A percentile compares a stretch with the other conserved stretches of the same genome.
These are phyloP conservation scores for Tubosaeta sp. DNA, from an alignment of 768 basidiomycete species.

Conservation along the genomic window DNA sequence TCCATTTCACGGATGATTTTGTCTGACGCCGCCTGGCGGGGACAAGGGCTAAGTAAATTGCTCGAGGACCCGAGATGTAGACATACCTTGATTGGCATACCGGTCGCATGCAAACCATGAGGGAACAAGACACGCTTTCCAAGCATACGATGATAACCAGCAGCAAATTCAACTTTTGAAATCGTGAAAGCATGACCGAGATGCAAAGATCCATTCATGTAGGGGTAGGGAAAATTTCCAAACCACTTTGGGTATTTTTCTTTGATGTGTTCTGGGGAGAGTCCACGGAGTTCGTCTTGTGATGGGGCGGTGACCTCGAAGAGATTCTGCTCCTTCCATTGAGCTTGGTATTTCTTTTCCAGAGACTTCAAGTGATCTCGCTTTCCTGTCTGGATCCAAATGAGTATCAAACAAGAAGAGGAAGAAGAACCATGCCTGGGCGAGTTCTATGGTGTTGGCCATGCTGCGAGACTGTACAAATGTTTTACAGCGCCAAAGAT, in stretches of 20 bases:
- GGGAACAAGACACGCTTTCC: conserved; percentile 95
- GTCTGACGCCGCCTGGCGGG: conserved; percentile 84
- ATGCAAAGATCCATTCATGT: conserved; percentile 98
- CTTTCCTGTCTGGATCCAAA: conserved; percentile 72
- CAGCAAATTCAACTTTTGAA: conserved; percentile 95
- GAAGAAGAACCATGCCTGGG: conserved; percentile 41
- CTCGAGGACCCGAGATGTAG: neutral
- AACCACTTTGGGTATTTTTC: conserved; percentile 93
- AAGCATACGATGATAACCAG: conserved; percentile 92
- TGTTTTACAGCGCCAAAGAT: conserved; percentile 31
- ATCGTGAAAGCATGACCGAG: conserved; percentile 98
- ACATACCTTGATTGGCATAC: conserved; percentile 97
- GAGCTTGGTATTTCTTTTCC: conserved; percentile 79
- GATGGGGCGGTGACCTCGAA: conserved; percentile 87
- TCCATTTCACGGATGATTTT: conserved; percentile 98
- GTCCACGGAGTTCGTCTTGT: conserved; percentile 56
- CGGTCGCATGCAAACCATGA: conserved; percentile 97
- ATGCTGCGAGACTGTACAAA: conserved; percentile 32
- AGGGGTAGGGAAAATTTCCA: conserved; percentile 93
- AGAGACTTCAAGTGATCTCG: conserved; percentile 81
- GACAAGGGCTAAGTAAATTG: neutral
- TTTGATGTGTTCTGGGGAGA: conserved; percentile 61
- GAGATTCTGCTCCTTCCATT: conserved; percentile 71
- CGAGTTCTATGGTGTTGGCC: conserved; percentile 64
- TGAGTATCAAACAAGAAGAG: conserved; percentile 2